Evolutionary conservation across 2,329 filamentous ascomycete species (phyloP), one percentile per base, ranked within the genome.

Genomic region (Phialophora tarda): DNA sequence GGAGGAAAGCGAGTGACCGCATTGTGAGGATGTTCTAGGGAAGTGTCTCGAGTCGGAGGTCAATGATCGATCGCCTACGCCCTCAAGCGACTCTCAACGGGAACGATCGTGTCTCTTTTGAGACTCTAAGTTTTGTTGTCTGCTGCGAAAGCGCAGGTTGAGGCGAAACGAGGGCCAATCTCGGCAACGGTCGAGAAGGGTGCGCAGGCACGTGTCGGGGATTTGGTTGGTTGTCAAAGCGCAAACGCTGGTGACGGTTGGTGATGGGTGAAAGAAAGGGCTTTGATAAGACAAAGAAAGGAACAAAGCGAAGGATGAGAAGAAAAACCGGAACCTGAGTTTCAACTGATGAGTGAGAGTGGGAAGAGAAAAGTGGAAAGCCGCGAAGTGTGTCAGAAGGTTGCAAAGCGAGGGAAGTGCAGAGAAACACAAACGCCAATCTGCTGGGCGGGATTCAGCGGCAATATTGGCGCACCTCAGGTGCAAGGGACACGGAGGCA

Each of bases 251-350:
- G 41, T n/a, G 41, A 30, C 21, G 53, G 26, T 57, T 6, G 47
- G 12, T 30, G 21, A 4, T 48, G 34, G 17, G 47, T 32, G 30
- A 62, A 62, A 56, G 41, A 58, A 51, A 57, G 34, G 34, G 30
- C 21, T 47, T 24, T 59, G 53, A 58, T 47, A 61, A 63, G 44
- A 65, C 34, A 59, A 61, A 60, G 57, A 48, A 30, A 50, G 59
- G 58, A 48, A 68, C 28, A 63, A 68, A 60, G 63, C 59, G 59
- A 62, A 54, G 51, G 60, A 64, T 55, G 61, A 61, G 51, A 63
- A 26, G 60, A 64, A 58, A 63, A 58, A 32, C 34, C n/a, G 60
- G 59, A 44, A 32, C 32, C 44, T 60, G 28, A 30, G 41, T 7
- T 51, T 21, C 24, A 59, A 59, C 23, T 34, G 50, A 63, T 56